These are phyloP conservation scores for Sporothrix inflata DNA, from an alignment of 2,329 filamentous ascomycete species.

Conservation along the genomic window DNA sequence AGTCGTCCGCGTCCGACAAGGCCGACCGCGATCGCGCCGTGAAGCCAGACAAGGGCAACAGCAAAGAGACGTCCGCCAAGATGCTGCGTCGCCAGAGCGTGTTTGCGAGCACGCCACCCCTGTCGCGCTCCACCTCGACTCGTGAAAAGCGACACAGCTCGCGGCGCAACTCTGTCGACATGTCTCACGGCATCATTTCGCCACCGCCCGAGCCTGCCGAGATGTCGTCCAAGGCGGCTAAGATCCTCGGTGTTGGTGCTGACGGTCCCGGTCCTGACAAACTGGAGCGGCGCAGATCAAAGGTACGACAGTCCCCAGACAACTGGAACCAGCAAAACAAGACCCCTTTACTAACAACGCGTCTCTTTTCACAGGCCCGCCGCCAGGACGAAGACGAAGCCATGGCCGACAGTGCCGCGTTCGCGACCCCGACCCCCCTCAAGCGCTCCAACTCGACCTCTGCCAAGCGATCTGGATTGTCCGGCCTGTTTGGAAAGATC, in stretches of 20 bases:
- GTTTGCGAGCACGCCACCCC: constrained; percentile 68
- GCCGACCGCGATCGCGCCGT: constrained; percentile 52
- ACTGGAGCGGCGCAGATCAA: constrained; percentile 49
- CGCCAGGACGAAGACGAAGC: constrained; percentile 66
- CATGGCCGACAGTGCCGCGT: constrained; percentile 57
- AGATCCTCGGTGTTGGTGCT: constrained; percentile 65
- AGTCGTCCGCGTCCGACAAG: constrained; percentile 58
- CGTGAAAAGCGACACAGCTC: constrained; percentile 67
- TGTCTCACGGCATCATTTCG: constrained; percentile 66
- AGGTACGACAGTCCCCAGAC: constrained; percentile 41
- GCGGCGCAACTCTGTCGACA: constrained; percentile 70
- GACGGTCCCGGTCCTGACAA: constrained; percentile 52
- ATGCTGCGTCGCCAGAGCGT: constrained; percentile 65
- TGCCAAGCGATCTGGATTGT: constrained; percentile 62
- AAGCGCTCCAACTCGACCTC: constrained; percentile 65
- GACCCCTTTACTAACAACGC: background rate
- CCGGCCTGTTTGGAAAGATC: constrained; percentile 65
- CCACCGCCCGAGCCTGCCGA: constrained; percentile 72
- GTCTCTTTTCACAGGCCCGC: constrained; percentile 54
- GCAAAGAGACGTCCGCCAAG: constrained; percentile 51
- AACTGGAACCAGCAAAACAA: background rate
- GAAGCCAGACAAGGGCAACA: constrained; percentile 40
- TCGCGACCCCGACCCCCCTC: constrained; percentile 53
- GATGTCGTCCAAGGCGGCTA: constrained; percentile 76
- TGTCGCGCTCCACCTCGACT: constrained; percentile 70